phyloP scores from a whole-genome alignment of 1,284 basidiomycete genomes.

The Kalmanozyma brasiliensis region DNA sequence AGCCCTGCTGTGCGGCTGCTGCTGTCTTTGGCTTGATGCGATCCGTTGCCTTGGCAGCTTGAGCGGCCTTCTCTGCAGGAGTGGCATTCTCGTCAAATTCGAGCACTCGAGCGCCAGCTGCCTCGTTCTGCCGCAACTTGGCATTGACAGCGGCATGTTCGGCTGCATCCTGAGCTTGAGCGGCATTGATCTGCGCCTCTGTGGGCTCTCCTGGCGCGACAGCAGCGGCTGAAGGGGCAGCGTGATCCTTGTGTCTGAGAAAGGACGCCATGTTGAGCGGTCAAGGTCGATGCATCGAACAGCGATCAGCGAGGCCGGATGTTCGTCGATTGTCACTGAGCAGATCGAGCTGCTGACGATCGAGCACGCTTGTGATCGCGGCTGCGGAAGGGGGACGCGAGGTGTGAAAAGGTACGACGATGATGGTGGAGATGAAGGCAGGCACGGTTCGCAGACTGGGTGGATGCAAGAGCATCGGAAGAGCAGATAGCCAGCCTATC shows the following conservation, averaged over 20 bases:
- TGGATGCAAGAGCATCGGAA: too few species aligned
- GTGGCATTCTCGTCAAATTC: conserved; percentile 61
- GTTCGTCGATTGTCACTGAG: neutral
- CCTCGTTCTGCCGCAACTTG: conserved; percentile 41
- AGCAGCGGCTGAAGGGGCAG: conserved; percentile 5
- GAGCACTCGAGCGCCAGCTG: conserved; percentile 57
- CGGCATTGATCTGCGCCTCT: conserved; percentile 37
- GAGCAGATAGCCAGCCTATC: too few species aligned
- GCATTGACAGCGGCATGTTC: conserved; percentile 41
- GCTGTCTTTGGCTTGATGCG: conserved; percentile 52
- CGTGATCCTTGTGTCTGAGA: conserved; percentile 41
- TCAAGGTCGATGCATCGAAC: conserved; percentile 8
- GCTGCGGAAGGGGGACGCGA: too few species aligned
- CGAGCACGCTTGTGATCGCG: too few species aligned
- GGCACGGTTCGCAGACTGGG: too few species aligned
- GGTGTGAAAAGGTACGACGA: too few species aligned
- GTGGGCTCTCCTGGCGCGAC: conserved; percentile 9
- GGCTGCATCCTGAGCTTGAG: conserved; percentile 39
- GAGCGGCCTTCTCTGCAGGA: conserved; percentile 60
- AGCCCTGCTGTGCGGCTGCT: conserved; percentile 21
- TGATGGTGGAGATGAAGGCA: too few species aligned
- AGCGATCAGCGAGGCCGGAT: neutral
- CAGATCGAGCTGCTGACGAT: too few species aligned
- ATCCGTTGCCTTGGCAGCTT: conserved; percentile 49
- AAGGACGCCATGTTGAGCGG: conserved; percentile 25